Evolutionary conservation across 345 rosid genomes (phyloP).

Genomic region (Angophora floribunda): DNA sequence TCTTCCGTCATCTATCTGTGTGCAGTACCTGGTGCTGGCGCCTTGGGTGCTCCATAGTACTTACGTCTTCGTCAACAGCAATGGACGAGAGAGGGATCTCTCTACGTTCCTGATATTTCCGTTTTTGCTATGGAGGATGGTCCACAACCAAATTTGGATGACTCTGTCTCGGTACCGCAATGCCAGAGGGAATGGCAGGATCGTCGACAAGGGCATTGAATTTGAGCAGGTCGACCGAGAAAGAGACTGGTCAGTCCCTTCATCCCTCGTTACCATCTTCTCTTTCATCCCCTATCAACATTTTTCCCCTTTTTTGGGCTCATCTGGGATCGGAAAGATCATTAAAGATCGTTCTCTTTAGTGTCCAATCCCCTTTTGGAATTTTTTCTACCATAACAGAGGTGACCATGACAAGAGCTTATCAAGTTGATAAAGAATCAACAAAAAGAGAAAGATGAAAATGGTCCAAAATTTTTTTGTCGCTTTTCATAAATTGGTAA

Average conservation of each 20-base stretch:
- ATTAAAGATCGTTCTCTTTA: not conserved
- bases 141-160: constrained; percentile 70
- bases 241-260: constrained; percentile 24
- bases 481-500: not conserved
- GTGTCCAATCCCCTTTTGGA: not conserved
- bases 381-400: not conserved
- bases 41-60: constrained; percentile 25
- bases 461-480: not conserved
- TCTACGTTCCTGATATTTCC: constrained; percentile 22
- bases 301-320: not conserved
- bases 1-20: not conserved
- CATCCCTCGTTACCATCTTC: not conserved
- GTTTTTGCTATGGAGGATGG: constrained; percentile 35
- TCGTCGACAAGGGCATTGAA: constrained; percentile 61
- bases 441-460: not conserved
- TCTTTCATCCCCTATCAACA: not conserved
- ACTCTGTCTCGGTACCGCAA: constrained; percentile 48
- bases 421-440: not conserved
- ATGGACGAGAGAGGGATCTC: constrained; percentile 25
- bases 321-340: not conserved
- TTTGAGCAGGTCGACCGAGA: constrained; percentile 78
- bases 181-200: constrained; percentile 46
- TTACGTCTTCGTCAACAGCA: constrained; percentile 13
- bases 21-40: constrained; percentile 38
- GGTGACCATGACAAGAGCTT: not conserved